Conservation (phyloP, 83 land plant species). For the Diphasiastrum complanatum region DNA sequence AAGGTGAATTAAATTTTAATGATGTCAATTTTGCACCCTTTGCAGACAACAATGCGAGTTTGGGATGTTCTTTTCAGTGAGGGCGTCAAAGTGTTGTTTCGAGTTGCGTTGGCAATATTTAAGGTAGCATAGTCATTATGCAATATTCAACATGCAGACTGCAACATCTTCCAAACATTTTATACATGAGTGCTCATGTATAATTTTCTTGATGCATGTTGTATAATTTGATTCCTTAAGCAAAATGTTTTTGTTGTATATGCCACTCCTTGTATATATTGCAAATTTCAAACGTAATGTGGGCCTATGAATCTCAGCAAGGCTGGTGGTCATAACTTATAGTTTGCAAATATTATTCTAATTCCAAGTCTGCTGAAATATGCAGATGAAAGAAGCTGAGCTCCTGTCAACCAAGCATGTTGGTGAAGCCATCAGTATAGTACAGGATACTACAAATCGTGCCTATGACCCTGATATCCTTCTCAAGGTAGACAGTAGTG, state of each 20-base stretch:
- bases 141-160: no score
- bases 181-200: not conserved
- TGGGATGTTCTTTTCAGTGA: conserved; percentile 98
- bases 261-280: not conserved
- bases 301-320: not conserved
- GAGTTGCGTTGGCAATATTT: conserved; percentile 81
- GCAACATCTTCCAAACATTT: no score
- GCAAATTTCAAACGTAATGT: not conserved
- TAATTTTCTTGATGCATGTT: not conserved
- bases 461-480: conserved; percentile 17
- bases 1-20: not conserved
- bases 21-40: not conserved
- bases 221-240: not conserved
- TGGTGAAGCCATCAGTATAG: conserved; percentile 7
- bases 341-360: not conserved
- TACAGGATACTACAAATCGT: conserved; percentile 6
- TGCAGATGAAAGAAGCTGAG: conserved; percentile 17
- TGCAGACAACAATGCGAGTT: conserved; percentile 77
- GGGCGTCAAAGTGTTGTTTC: conserved; percentile 73
- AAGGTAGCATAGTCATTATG: no score
- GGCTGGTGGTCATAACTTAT: no score
- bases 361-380: not conserved
- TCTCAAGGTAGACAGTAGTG: conserved; percentile 6
- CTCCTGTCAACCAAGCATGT: conserved; percentile 1
- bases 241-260: not conserved